Evolutionary conservation across 371 early-diverging fungal genomes (phyloP), one percentile per base, ranked within the genome.

Genomic region (Syncephalastrum sp.): DNA sequence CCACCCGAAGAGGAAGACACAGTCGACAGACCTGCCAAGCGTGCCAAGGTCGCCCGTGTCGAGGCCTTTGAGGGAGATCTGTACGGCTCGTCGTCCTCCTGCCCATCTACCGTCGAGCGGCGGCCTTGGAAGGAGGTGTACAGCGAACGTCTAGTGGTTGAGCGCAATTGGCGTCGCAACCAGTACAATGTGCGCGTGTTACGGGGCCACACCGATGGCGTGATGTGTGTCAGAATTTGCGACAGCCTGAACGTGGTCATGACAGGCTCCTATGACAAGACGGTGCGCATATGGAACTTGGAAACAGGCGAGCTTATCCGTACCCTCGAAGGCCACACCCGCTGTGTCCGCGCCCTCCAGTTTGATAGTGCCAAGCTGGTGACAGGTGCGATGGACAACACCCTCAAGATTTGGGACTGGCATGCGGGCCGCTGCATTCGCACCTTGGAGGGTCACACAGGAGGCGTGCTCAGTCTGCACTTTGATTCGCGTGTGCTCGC

Each of bases 341-440:
- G 89, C 5, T 83, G 86, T 14, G 89, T 99, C 14, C 83, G 92
- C 3, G 89, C 90, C 0, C 82, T 98, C 3, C 95, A 91, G 60
- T 91, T 92, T 61, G 91, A 92, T 64, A 87, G 88, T 46, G 81
- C 85, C 58, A 92, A 89, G 61, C 74, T 93, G 15, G 87, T 94
- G 16, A 88, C 92, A 13, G 93, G 92, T 33, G 90, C 94, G 8
- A 87, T 91, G 73, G 99, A 99, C 64, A 84, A 91, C 25, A 96
- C 96, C 0, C 83, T 99, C n/a, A 82, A 91, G 60, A 90, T 99
- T 47, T 99, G 99, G 99, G 93, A 97, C 74, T 91, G 93, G 68
- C 90, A 92, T 48, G 90, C 89, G 4, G 98, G 96, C 29, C 74
- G 87, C 41, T 90, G 91, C 59, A 84, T 98, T 43, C 89, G 94